Conservation (phyloP, 371 early-diverging fungal species). For the Blakeslea trispora region DNA sequence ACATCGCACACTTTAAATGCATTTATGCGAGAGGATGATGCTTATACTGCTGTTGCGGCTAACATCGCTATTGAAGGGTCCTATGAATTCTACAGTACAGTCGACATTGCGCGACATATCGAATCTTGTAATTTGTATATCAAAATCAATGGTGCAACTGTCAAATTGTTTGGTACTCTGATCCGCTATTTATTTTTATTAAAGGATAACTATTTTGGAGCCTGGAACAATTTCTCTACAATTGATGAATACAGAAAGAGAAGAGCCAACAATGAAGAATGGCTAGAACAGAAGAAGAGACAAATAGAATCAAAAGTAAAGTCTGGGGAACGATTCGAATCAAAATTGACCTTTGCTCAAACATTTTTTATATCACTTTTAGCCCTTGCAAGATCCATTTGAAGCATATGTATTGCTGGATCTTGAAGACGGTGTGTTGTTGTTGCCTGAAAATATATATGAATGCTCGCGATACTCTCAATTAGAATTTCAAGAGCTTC, state of each 20-base stretch:
- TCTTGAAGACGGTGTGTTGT: slow-evolving; percentile 58
- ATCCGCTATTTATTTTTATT: slow-evolving; percentile 74
- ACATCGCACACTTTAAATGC: slow-evolving; percentile 74
- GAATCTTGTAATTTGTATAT: slow-evolving; percentile 67
- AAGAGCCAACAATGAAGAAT: slow-evolving; percentile 47
- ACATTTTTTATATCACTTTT: not conserved
- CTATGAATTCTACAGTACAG: slow-evolving; percentile 65
- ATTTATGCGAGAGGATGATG: slow-evolving; percentile 60
- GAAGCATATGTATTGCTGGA: slow-evolving; percentile 64
- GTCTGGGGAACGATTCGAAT: not conserved
- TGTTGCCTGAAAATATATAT: slow-evolving; percentile 78
- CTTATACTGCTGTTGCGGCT: slow-evolving; percentile 57
- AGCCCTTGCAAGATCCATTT: slow-evolving; percentile 63
- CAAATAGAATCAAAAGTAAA: slow-evolving; percentile 65
- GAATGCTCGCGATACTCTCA: slow-evolving; percentile 60
- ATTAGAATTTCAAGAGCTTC: slow-evolving; percentile 64
- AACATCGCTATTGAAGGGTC: slow-evolving; percentile 57
- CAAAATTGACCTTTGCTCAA: not conserved
- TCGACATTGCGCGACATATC: slow-evolving; percentile 53
- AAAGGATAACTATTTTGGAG: slow-evolving; percentile 80
- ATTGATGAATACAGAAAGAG: slow-evolving; percentile 74
- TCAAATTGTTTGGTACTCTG: slow-evolving; percentile 71
- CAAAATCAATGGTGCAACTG: slow-evolving; percentile 65
- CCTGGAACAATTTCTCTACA: slow-evolving; percentile 66
- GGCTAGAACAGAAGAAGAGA: slow-evolving; percentile 47